Evolutionary conservation across 169 alveolate species (phyloP).

Genomic region (Plasmodium vivax): DNA sequence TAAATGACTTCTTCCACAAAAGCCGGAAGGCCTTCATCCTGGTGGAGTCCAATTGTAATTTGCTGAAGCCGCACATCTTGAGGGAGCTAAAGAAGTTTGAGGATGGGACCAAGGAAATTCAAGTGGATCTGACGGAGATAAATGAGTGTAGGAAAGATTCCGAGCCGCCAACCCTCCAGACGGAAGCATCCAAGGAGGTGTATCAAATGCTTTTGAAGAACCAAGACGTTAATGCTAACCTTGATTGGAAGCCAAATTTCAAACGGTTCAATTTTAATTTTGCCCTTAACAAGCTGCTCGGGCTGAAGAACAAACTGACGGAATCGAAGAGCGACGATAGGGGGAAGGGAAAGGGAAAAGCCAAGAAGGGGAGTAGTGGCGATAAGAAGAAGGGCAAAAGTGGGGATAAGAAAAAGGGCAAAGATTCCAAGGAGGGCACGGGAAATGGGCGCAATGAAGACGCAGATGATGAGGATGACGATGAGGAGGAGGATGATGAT

Average conservation of each 20-base stretch:
- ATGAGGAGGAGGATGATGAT: not conserved
- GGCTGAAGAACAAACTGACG: not conserved
- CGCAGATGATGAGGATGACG: not conserved
- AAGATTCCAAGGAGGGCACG: not conserved
- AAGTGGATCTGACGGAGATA: conserved; percentile 27
- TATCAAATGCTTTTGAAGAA: not conserved
- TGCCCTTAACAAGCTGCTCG: not conserved
- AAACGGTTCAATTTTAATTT: not conserved
- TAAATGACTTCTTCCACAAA: conserved; percentile 35
- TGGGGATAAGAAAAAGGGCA: not conserved
- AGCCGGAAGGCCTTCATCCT: conserved; percentile 40
- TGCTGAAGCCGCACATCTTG: conserved; percentile 14
- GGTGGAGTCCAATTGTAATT: conserved; percentile 42
- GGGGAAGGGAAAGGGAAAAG: not conserved
- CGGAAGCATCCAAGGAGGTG: conserved; percentile 33
- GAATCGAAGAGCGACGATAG: not conserved
- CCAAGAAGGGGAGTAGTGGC: not conserved
- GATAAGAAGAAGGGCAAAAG: not conserved
- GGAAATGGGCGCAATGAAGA: not conserved
- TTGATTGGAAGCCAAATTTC: conserved; percentile 34
- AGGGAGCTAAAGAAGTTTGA: conserved; percentile 42
- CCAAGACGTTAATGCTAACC: not conserved
- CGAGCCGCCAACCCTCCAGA: not conserved
- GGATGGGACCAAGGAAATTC: conserved; percentile 22
- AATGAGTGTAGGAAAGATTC: conserved; percentile 3